Evolutionary conservation across 768 basidiomycete genomes (phyloP).

Genomic region (Coprinellus micaceus): DNA sequence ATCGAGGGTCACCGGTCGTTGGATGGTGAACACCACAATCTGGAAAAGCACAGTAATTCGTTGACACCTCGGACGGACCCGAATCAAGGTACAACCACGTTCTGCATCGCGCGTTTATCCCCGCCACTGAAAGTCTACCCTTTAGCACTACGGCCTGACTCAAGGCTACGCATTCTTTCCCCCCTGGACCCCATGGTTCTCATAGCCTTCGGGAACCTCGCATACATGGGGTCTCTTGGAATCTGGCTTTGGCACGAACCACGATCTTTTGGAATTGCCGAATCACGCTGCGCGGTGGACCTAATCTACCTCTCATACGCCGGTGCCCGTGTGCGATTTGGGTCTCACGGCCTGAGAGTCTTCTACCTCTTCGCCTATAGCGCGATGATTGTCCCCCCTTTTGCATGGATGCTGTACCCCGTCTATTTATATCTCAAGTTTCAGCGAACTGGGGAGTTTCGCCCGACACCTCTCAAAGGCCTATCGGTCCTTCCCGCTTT

Average conservation of each 20-base stretch:
- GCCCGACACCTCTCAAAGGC: not conserved
- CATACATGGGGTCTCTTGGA: conserved; percentile 6
- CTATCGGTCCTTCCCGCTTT: conserved; percentile 1
- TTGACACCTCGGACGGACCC: too few species aligned
- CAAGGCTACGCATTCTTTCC: not conserved
- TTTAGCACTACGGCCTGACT: too few species aligned
- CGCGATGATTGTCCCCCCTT: not conserved
- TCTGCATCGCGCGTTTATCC: too few species aligned
- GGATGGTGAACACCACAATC: too few species aligned
- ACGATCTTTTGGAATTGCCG: not conserved
- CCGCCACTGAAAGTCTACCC: too few species aligned
- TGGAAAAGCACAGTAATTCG: too few species aligned
- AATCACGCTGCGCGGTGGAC: not conserved
- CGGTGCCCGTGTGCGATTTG: not conserved
- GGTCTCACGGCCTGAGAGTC: not conserved
- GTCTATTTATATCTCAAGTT: too few species aligned
- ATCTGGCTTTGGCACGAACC: conserved; percentile 14
- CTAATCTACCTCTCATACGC: not conserved
- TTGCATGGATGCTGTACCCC: too few species aligned
- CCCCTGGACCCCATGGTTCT: not conserved
- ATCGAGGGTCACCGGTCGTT: too few species aligned
- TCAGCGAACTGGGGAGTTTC: too few species aligned
- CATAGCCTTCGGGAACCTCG: conserved; percentile 6
- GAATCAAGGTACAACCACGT: too few species aligned
- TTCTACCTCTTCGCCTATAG: conserved; percentile 1